Evolutionary conservation across 768 basidiomycete species (phyloP).

Genomic region (Neoboletus magnificus): DNA sequence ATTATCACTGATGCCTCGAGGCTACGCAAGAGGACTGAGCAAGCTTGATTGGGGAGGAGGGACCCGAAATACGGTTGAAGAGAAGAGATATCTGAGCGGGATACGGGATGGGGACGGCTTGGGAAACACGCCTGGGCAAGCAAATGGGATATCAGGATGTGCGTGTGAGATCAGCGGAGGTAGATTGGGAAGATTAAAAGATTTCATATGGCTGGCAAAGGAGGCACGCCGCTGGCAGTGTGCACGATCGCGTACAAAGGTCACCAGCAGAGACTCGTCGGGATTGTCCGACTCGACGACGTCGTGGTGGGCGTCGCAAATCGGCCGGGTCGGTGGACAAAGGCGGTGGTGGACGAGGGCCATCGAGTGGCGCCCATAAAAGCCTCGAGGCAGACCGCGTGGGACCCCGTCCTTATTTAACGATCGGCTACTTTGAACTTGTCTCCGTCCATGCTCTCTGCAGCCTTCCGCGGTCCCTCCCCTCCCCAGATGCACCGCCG

Average conservation of each 20-base stretch:
- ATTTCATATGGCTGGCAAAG: not conserved
- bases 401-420: not conserved
- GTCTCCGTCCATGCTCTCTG: constrained; percentile 19
- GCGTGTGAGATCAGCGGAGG: constrained; percentile 3
- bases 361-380: not conserved
- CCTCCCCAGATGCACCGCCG: constrained; percentile 29
- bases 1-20: constrained; percentile 31
- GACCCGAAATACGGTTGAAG: not conserved
- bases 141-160: not conserved
- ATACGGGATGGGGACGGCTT: constrained; percentile 3
- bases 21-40: constrained; percentile 7
- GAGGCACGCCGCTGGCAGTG: constrained; percentile 5
- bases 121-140: constrained; percentile 1
- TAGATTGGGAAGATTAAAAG: not conserved
- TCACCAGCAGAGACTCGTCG: no score
- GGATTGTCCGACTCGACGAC: not conserved
- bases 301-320: not conserved
- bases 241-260: not conserved
- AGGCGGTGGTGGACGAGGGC: not conserved
- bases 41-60: constrained; percentile 14
- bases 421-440: not conserved
- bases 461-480: constrained; percentile 25
- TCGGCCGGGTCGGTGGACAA: not conserved
- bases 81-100: not conserved
- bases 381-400: constrained; percentile 1